Conservation (phyloP, 2,329 filamentous ascomycete species). For the Byssothecium circinans region DNA sequence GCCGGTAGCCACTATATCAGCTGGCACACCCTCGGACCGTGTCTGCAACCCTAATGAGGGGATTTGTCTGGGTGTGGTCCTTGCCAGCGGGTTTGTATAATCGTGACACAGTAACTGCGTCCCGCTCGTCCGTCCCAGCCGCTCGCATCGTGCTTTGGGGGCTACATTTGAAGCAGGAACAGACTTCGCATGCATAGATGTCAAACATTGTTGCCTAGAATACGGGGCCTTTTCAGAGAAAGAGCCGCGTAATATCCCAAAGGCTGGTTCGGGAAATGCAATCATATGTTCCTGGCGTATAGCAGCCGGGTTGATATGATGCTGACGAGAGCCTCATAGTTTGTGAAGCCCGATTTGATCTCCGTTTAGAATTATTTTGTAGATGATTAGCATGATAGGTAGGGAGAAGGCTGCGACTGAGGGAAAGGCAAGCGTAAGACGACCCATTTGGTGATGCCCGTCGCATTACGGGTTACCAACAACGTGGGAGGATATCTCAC, state of each 20-base stretch:
- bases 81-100: constrained; percentile 13
- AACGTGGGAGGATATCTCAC: constrained; percentile 8
- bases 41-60: constrained; percentile 1
- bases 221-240: constrained; percentile 4
- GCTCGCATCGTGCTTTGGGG: constrained; percentile 4
- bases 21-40: constrained; percentile 5
- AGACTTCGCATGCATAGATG: constrained; percentile 14
- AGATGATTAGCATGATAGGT: constrained; percentile 1
- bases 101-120: constrained; percentile 10
- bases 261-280: constrained; percentile 11
- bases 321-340: constrained; percentile 3
- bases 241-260: constrained; percentile 13
- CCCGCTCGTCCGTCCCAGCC: constrained; percentile 15
- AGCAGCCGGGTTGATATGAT: not conserved
- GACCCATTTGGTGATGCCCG: constrained; percentile 12
- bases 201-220: constrained; percentile 20
- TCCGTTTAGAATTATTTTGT: not conserved
- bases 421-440: constrained; percentile 11
- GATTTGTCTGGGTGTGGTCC: constrained; percentile 1
- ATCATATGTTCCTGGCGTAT: not conserved
- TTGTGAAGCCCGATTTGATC: constrained; percentile 2
- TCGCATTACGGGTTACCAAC: constrained; percentile 18
- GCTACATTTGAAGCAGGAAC: constrained; percentile 14
- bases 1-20: constrained; percentile 4
- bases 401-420: constrained; percentile 11